phyloP scores from a whole-genome alignment of 495 filamentous ascomycete species.

The Neurospora sp. region DNA sequence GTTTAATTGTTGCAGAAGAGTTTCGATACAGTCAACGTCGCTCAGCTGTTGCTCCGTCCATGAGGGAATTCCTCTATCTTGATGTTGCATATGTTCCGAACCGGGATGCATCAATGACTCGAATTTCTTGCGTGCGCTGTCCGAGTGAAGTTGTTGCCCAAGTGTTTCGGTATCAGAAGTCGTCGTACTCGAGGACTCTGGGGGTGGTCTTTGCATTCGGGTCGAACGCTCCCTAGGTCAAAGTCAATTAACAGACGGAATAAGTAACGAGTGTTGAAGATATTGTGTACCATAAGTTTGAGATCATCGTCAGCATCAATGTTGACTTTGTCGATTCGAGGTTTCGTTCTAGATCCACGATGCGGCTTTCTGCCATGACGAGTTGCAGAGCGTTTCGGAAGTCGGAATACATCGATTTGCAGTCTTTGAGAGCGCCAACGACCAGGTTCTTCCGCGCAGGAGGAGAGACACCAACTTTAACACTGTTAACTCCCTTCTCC shows the following conservation, averaged over 20 bases:
- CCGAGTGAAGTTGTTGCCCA: neutral
- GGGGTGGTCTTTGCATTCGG: neutral
- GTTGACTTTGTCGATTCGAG: neutral
- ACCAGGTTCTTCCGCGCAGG: neutral
- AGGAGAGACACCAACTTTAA: neutral
- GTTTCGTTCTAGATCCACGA: neutral
- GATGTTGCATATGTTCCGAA: neutral
- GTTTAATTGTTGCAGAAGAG: neutral
- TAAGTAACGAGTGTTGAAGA: neutral
- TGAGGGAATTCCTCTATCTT: neutral
- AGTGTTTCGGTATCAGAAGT: neutral
- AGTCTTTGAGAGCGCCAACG: neutral
- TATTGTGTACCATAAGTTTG: neutral
- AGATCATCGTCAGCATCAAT: neutral
- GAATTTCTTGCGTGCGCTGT: neutral
- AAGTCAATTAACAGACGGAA: neutral
- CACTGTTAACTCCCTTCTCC: neutral
- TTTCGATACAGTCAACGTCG: neutral
- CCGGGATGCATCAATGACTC: neutral
- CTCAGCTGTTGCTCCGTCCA: neutral
- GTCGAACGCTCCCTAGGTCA: neutral
- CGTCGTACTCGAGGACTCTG: neutral
- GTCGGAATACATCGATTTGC: neutral
- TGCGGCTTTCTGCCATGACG: neutral
- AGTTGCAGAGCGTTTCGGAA: neutral